Percentiles rank a stretch among this genome's conserved stretches.
These are phyloP conservation scores for Lecanicillium sp. DNA, from an alignment of 2,329 filamentous ascomycete genomes.

Conservation along the genomic window DNA sequence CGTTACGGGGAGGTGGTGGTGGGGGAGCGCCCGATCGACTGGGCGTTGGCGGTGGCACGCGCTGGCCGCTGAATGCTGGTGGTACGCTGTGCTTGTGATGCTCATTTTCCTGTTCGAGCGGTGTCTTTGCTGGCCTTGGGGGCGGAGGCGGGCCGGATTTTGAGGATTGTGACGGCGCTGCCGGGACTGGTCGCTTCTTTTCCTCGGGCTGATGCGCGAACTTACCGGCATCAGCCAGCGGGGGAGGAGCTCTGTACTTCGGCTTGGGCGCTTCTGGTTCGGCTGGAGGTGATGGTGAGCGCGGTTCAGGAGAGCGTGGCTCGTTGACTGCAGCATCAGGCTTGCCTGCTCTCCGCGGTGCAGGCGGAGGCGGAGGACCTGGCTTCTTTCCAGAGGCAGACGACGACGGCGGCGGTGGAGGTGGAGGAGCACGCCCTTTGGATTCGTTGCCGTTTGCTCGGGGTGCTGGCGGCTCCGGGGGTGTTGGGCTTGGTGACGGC, in stretches of 20 bases:
- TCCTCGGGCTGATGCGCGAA: constrained; percentile 51
- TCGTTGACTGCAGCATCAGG: constrained; percentile 34
- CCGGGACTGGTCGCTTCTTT: constrained; percentile 17
- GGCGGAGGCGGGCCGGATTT: constrained; percentile 26
- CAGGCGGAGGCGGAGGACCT: constrained; percentile 46
- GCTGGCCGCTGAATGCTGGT: constrained; percentile 66
- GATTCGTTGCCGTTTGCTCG: constrained; percentile 24
- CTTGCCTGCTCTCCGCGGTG: constrained; percentile 51
- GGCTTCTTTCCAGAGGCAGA: constrained; percentile 22
- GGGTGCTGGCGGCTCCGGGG: constrained; percentile 18
- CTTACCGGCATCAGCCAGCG: constrained; percentile 82
- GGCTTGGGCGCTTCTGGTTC: constrained; percentile 22
- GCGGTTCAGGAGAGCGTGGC: constrained; percentile 58
- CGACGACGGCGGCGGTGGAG: constrained; percentile 20
- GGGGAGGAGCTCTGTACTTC: constrained; percentile 77
- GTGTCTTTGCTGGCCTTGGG: constrained; percentile 54
- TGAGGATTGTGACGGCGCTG: constrained; percentile 16
- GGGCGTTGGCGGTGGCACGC: constrained; percentile 67
- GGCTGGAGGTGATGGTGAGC: constrained; percentile 51
- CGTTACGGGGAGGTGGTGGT: constrained; percentile 48
- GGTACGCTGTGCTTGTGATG: constrained; percentile 64
- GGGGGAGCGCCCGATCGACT: constrained; percentile 64
- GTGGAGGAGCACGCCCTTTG: constrained; percentile 25
- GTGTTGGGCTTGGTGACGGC: constrained; percentile 13
- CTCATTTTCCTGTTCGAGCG: constrained; percentile 52